Conservation (phyloP, 768 basidiomycete genomes). For the Leccinum variicolor region DNA sequence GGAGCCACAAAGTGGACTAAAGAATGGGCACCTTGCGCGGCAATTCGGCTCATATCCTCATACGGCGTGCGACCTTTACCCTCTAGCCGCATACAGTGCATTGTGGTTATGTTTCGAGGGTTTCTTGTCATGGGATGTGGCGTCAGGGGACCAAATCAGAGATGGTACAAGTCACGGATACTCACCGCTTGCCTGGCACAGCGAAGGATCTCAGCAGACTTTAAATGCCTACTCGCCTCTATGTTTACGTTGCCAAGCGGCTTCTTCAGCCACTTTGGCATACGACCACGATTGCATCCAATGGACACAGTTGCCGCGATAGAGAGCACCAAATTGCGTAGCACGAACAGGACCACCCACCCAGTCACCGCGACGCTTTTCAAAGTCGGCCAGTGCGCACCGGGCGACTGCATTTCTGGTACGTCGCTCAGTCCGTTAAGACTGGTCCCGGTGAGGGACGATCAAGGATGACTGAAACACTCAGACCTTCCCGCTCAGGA, state of each 20-base stretch:
- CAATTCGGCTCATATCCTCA: conserved; percentile 13
- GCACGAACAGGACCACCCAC: conserved; percentile 8
- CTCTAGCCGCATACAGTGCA: background rate
- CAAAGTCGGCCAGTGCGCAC: conserved; percentile 20
- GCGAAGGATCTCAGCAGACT: background rate
- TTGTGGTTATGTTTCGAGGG: background rate
- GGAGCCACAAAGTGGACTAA: conserved; percentile 31
- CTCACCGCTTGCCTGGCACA: background rate
- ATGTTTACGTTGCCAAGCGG: background rate
- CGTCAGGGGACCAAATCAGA: background rate
- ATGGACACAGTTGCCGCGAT: conserved; percentile 18
- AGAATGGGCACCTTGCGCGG: conserved; percentile 8
- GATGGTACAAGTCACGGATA: background rate
- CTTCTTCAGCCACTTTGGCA: background rate
- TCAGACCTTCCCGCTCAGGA: conserved; percentile 37
- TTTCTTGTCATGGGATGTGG: background rate
- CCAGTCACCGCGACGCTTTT: conserved; percentile 27
- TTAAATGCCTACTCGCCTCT: background rate
- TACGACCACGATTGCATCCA: conserved; percentile 9
- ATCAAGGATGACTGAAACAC: conserved; percentile 25
- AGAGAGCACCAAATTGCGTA: conserved; percentile 9
- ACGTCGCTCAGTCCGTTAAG: conserved; percentile 24
- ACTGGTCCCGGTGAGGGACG: conserved; percentile 27
- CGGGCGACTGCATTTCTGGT: conserved; percentile 28
- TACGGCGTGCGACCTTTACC: background rate